phyloP scores from a whole-genome alignment of 2,329 filamentous ascomycete genomes.

The Pseudogymnoascus destructans region DNA sequence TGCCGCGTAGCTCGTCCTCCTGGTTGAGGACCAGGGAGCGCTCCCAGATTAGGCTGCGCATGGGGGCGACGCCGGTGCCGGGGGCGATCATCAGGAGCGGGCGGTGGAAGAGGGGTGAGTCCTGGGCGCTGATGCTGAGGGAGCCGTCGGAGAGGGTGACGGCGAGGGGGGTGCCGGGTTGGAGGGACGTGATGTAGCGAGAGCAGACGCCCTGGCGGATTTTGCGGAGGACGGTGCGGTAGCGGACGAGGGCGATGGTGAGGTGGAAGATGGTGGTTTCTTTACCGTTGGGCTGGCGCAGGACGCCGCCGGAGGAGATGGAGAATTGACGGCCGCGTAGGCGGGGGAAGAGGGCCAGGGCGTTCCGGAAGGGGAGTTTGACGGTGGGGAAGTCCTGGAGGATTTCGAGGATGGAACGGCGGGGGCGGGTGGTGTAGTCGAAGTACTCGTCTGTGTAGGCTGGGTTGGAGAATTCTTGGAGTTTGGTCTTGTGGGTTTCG shows the following conservation, averaged over 20 bases:
- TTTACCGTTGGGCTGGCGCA: slow-evolving; percentile 13
- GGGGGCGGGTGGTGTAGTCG: slow-evolving; percentile 85
- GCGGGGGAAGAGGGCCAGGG: slow-evolving; percentile 61
- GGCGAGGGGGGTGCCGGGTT: slow-evolving; percentile 31
- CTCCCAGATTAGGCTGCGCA: slow-evolving; percentile 69
- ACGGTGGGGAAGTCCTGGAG: slow-evolving; percentile 81
- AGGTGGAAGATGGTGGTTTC: slow-evolving; percentile 48
- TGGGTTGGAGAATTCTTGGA: slow-evolving; percentile 70
- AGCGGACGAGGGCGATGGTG: slow-evolving; percentile 79
- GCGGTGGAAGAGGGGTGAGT: slow-evolving; percentile 29
- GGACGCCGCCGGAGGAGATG: slow-evolving; percentile 60
- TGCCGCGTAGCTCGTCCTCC: background rate
- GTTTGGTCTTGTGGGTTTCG: slow-evolving; percentile 60
- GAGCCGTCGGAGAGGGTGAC: slow-evolving; percentile 47
- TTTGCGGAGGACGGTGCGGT: slow-evolving; percentile 73
- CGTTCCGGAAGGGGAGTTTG: slow-evolving; percentile 61
- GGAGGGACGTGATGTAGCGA: slow-evolving; percentile 61
- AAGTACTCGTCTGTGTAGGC: slow-evolving; percentile 81
- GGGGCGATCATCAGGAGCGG: slow-evolving; percentile 67
- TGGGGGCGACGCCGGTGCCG: slow-evolving; percentile 76
- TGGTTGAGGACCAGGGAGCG: slow-evolving; percentile 33
- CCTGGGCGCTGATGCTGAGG: slow-evolving; percentile 39
- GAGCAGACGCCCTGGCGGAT: slow-evolving; percentile 82
- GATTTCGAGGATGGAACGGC: slow-evolving; percentile 82
- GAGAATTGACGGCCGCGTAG: slow-evolving; percentile 90